Evolutionary conservation across 2,329 filamentous ascomycete genomes (phyloP).

Genomic region (Alternaria arbusti): DNA sequence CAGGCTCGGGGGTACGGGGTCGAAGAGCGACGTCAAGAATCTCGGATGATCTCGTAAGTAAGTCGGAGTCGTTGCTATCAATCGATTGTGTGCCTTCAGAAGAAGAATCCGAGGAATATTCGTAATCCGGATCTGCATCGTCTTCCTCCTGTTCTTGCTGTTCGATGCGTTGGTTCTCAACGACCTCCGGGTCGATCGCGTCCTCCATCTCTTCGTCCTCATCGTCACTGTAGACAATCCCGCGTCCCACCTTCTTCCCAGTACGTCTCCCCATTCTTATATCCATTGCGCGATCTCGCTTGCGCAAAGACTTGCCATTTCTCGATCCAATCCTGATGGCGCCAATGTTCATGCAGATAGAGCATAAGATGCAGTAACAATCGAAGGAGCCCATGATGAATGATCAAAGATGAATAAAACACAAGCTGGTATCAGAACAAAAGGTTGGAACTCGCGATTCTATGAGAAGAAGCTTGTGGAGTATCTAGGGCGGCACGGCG

Average conservation of each 20-base stretch:
- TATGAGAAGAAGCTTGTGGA: background rate
- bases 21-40: constrained; percentile 6
- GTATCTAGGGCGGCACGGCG: background rate
- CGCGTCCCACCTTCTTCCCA: constrained; percentile 11
- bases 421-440: background rate
- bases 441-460: background rate
- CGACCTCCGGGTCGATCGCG: background rate
- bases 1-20: background rate
- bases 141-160: background rate
- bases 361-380: constrained; percentile 30
- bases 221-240: background rate
- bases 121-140: background rate
- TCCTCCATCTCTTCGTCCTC: background rate
- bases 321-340: constrained; percentile 9
- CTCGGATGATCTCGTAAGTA: background rate
- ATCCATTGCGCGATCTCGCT: constrained; percentile 8
- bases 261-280: constrained; percentile 1
- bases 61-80: background rate
- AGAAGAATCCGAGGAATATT: background rate
- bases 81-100: background rate
- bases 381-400: constrained; percentile 22
- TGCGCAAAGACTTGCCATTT: constrained; percentile 6
- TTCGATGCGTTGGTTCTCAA: background rate
- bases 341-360: constrained; percentile 5
- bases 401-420: background rate